A percentile compares a stretch with the other conserved stretches of the same genome.
phyloP scores from a whole-genome alignment of 1,139 yeast genomes.

The Pichia sp. region DNA sequence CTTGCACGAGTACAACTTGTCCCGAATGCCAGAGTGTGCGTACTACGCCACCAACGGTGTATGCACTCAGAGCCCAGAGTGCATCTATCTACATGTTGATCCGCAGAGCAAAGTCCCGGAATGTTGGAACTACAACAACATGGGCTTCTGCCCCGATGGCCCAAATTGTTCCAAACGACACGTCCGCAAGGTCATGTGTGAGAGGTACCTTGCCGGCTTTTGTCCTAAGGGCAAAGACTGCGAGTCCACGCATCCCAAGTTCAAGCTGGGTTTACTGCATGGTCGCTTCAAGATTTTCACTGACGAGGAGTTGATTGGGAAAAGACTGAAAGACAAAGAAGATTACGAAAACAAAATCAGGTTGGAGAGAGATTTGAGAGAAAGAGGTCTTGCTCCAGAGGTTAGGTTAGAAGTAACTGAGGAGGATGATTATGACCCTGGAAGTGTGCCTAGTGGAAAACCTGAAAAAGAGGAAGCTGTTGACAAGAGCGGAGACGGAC shows the following conservation, averaged over 20 bases:
- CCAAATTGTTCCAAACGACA: constrained; percentile 84
- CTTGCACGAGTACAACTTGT: constrained; percentile 86
- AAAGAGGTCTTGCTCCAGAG: not conserved
- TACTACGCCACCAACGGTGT: constrained; percentile 84
- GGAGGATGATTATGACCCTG: not conserved
- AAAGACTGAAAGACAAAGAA: constrained; percentile 22
- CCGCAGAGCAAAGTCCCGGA: constrained; percentile 85
- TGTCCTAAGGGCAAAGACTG: constrained; percentile 76
- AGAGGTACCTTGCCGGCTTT: constrained; percentile 82
- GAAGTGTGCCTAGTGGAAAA: not conserved
- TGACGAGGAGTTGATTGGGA: constrained; percentile 36
- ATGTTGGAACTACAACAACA: constrained; percentile 68
- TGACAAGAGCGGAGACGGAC: too few species aligned
- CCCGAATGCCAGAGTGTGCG: constrained; percentile 96
- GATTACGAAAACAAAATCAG: constrained; percentile 14
- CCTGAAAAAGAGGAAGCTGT: too few species aligned
- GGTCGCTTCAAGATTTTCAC: constrained; percentile 50
- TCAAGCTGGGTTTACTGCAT: constrained; percentile 41
- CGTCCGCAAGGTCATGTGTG: constrained; percentile 72
- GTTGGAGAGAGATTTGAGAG: constrained; percentile 12
- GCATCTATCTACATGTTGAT: constrained; percentile 87
- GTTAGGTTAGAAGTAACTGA: not conserved
- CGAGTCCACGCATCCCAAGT: constrained; percentile 56
- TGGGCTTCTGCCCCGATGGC: constrained; percentile 92
- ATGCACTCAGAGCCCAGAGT: constrained; percentile 93